These are phyloP conservation scores for Fusarium xylarioides DNA, from an alignment of 2,329 filamentous ascomycete genomes.

Conservation along the genomic window DNA sequence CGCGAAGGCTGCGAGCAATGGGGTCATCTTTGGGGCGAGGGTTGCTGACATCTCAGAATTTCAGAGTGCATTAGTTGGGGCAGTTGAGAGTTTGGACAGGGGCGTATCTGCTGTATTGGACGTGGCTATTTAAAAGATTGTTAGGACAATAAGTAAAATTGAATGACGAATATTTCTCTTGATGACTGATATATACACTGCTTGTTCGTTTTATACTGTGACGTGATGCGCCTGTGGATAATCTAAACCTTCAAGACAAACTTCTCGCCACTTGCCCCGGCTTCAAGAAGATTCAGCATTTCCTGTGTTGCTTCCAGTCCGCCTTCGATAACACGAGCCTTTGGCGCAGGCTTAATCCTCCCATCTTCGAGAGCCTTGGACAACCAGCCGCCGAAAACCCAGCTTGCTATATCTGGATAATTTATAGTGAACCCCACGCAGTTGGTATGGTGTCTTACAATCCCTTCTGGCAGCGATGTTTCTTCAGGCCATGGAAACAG, in stretches of 20 bases:
- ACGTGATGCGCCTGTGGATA: not conserved
- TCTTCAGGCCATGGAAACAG: not conserved
- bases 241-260: not conserved
- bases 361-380: rapidly evolving
- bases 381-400: not conserved
- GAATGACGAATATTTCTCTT: not conserved
- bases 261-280: not conserved
- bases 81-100: not conserved
- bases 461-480: rapidly evolving
- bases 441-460: not conserved
- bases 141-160: not conserved
- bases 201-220: not conserved
- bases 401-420: not conserved
- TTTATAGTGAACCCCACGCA: not conserved
- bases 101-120: conserved; percentile 5
- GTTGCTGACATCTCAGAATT: not conserved
- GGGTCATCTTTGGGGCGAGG: not conserved
- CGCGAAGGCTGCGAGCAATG: not conserved
- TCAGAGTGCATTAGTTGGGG: not conserved
- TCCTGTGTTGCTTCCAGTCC: not conserved
- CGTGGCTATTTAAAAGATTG: not conserved
- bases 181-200: no score
- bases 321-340: not conserved
- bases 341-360: not conserved
- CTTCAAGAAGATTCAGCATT: not conserved